Percentiles rank a stretch among this genome's conserved stretches.
phyloP scores from a whole-genome alignment of 768 basidiomycete genomes.

The Lentinula sp. region DNA sequence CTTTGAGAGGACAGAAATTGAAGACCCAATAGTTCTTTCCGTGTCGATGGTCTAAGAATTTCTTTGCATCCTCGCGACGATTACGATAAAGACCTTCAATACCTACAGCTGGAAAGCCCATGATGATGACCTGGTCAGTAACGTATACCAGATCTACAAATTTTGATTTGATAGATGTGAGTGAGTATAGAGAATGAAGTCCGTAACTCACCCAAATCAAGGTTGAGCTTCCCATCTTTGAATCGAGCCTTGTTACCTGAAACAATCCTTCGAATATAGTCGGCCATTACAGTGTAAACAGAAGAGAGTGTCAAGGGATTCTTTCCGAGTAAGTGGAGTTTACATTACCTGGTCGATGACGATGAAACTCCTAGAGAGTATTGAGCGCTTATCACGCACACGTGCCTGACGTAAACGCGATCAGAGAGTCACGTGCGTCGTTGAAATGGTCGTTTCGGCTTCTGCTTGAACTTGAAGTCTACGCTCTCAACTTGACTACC shows the following conservation, averaged over 20 bases:
- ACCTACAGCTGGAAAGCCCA: constrained; percentile 82
- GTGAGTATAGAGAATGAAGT: not conserved
- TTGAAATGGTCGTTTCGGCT: not conserved
- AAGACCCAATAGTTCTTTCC: constrained; percentile 81
- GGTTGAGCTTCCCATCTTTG: constrained; percentile 55
- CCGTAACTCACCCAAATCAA: constrained; percentile 57
- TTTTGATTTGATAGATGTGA: not conserved
- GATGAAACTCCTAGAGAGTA: not conserved
- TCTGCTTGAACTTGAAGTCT: not conserved
- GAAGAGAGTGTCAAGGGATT: not conserved
- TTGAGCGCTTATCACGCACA: not conserved
- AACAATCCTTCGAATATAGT: constrained; percentile 67
- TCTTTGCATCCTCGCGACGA: constrained; percentile 64
- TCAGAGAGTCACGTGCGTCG: not conserved
- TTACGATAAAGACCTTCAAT: constrained; percentile 80
- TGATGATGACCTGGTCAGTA: constrained; percentile 69
- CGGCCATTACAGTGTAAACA: constrained; percentile 35
- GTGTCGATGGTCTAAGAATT: constrained; percentile 70
- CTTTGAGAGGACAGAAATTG: constrained; percentile 79
- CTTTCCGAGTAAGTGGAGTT: not conserved
- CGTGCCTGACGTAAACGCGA: not conserved
- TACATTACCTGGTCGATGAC: not conserved
- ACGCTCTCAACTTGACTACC: not conserved
- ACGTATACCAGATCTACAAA: constrained; percentile 56
- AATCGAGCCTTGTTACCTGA: constrained; percentile 81